Evolutionary conservation across 2,329 filamentous ascomycete species (phyloP).

Genomic region (Botrytis byssoidea): DNA sequence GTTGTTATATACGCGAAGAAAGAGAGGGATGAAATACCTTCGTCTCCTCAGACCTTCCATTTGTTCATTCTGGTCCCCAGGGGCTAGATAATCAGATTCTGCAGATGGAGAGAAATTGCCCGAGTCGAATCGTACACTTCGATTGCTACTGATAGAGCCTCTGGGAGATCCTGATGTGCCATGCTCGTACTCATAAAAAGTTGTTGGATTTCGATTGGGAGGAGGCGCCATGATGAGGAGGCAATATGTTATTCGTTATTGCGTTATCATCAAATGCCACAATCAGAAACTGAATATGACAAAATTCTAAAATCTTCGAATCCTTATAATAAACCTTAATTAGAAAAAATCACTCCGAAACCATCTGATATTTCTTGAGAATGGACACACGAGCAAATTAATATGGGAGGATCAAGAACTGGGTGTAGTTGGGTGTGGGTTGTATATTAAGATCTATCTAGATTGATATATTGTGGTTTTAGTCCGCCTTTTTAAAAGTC

Average conservation of each 20-base stretch:
- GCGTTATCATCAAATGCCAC: background rate
- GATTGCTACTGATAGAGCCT: conserved; percentile 34
- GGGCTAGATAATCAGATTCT: conserved; percentile 1
- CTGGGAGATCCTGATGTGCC: conserved; percentile 33
- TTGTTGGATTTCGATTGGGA: conserved; percentile 32
- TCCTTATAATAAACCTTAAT: background rate
- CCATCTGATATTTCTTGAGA: background rate
- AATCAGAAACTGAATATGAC: background rate
- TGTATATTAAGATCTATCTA: background rate
- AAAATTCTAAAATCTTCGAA: background rate
- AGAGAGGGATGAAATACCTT: conserved; percentile 27
- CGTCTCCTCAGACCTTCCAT: conserved; percentile 33
- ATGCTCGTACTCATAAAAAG: conserved; percentile 40
- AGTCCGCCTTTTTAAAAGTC: conserved; percentile 1
- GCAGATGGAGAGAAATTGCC: conserved; percentile 20
- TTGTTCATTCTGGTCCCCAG: conserved; percentile 4
- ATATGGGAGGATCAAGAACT: background rate
- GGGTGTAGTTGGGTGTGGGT: background rate
- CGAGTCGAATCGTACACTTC: conserved; percentile 36
- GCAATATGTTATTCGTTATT: background rate
- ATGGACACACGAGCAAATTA: conserved; percentile 3
- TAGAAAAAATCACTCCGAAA: background rate
- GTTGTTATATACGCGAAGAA: background rate
- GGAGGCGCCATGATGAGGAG: conserved; percentile 14
- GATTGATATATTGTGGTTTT: background rate